Base-by-base conservation (phyloP, 148 eudicot genomes). In the Vaccinium myrtillus region DNA sequence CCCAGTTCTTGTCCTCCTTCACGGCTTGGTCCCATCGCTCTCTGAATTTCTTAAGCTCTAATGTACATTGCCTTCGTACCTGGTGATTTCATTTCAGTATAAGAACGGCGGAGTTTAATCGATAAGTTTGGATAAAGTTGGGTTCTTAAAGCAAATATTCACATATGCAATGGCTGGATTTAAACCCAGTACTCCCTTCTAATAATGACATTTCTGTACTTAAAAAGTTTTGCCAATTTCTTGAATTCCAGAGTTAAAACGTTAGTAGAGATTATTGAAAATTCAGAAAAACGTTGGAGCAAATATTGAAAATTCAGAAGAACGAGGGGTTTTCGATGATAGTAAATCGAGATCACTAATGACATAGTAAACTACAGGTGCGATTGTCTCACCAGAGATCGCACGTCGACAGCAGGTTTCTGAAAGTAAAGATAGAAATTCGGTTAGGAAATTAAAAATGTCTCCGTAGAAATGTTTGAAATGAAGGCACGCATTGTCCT, bases 11-110 rank as follows among this genome's bases (percentile, higher is more conserved):
- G 80, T 89, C 91, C 36, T 86, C 83, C 85, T 79, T 59, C 21
- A 82, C 87, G 2, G 91, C 89, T 76, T 76, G 14, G n/a, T 86
- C 87, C 91, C 91, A 89, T 19, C 91, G 87, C 9, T 85, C 63
- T 80, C 85, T 86, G 51, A 90, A 90, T 75, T 36, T 84, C 75
- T 81, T 75, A 81, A 88, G 92, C 84, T 90, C 89, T 46, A 51
- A 36, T 16, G 86, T 83, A 5, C 86, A 84, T 58, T 90, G 89
- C 65, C 89, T 86, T 75, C 92, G 58, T 67, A 90, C 88, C 92
- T 90, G 89, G 77, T 19, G 23, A 67, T 15, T 74, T 19, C 43
- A 53, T 30, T 83, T 32, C n/a, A 15, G 19, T 32, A 3, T 1
- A 15, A 48, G 18, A 70, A 36, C 0, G 14, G 4, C 4, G 14